Evolutionary conservation across 805 yeast genomes (phyloP).

Genomic region (Spathaspora gorwiae): DNA sequence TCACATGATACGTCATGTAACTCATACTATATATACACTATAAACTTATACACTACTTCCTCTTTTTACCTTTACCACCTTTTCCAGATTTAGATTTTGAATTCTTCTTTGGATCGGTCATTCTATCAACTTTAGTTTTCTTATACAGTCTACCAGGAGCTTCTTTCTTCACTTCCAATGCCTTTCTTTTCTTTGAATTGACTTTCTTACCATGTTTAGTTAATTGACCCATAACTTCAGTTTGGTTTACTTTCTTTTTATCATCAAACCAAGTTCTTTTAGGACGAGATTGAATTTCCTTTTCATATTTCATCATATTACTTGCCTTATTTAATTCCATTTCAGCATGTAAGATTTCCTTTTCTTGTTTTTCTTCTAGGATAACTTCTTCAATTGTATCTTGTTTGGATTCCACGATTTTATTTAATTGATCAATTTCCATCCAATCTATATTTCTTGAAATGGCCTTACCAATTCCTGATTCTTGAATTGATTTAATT

Average conservation of each 20-base stretch:
- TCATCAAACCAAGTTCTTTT: conserved; percentile 93
- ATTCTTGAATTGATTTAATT: conserved; percentile 55
- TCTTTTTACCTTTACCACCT: conserved; percentile 1
- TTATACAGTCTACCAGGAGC: conserved; percentile 56
- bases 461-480: conserved; percentile 54
- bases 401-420: conserved; percentile 54
- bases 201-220: conserved; percentile 50
- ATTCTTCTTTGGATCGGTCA: conserved; percentile 34
- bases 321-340: conserved; percentile 84
- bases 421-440: conserved; percentile 66
- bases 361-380: conserved; percentile 83
- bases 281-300: conserved; percentile 85
- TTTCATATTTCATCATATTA: conserved; percentile 72
- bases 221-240: conserved; percentile 33
- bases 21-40: too few relatives aligned
- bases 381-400: conserved; percentile 69
- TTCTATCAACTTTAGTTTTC: conserved; percentile 74
- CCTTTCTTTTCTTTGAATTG: conserved; percentile 70
- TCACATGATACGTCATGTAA: too few relatives aligned
- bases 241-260: conserved; percentile 38
- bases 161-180: conserved; percentile 56
- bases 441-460: conserved; percentile 91
- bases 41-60: background rate
- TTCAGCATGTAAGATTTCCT: conserved; percentile 83
- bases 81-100: conserved; percentile 7